These are phyloP conservation scores for Meredithiella fracta DNA, from an alignment of 2,329 filamentous ascomycete species.

Conservation along the genomic window DNA sequence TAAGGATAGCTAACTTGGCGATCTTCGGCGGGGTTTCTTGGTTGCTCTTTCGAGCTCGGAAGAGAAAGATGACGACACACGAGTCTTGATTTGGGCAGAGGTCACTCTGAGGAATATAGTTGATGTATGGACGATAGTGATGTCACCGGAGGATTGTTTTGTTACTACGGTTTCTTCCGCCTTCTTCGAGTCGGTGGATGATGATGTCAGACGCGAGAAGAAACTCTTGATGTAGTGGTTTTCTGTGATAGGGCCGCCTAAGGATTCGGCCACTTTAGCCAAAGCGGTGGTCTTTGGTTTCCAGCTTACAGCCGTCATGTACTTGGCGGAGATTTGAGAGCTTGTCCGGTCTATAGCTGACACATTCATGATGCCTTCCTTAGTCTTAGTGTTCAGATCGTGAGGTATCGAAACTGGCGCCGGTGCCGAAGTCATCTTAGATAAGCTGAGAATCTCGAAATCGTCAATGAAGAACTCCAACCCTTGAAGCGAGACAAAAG, in stretches of 20 bases:
- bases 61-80: conserved; percentile 54
- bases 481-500: conserved; percentile 75
- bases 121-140: conserved; percentile 52
- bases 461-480: conserved; percentile 88
- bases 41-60: conserved; percentile 86
- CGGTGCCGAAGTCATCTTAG: conserved; percentile 73
- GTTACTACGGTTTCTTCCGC: conserved; percentile 41
- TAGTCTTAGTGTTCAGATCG: conserved; percentile 67
- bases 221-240: conserved; percentile 56
- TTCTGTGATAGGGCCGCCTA: conserved; percentile 32
- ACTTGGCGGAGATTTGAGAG: conserved; percentile 79
- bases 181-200: conserved; percentile 34
- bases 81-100: conserved; percentile 66
- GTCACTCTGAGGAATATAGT: conserved; percentile 82
- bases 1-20: conserved; percentile 74
- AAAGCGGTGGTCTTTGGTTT: conserved; percentile 37
- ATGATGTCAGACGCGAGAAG: conserved; percentile 56
- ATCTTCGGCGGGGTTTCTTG: conserved; percentile 89
- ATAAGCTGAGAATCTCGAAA: conserved; percentile 59
- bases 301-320: conserved; percentile 79
- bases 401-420: conserved; percentile 55
- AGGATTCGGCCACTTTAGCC: conserved; percentile 31
- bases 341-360: conserved; percentile 65
- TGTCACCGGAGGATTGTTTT: conserved; percentile 49
- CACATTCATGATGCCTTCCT: conserved; percentile 79